Evolutionary conservation across 306 rosid genomes (phyloP), one percentile per base, ranked within the genome.

Genomic region (Abrus precatorius): DNA sequence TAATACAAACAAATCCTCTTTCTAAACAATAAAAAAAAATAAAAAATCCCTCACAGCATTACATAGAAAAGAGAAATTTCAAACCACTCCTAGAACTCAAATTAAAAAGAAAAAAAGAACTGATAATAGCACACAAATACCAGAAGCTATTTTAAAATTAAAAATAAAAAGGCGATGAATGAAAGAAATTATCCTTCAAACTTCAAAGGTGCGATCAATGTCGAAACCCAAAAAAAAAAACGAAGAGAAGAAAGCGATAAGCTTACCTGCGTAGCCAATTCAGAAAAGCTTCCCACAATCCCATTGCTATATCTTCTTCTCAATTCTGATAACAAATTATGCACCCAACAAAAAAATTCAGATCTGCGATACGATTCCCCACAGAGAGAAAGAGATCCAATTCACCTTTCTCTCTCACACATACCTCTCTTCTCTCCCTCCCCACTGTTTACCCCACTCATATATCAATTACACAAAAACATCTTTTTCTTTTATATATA

Each of bases 251-350:
- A 7, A 47, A 47, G 13, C 1, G 30, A 27, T 57, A 74, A 32
- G 52, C 43, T 43, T 36, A 93, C 97, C 96, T 89, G 30, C 96
- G 93, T 34, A 93, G 94, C 97, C 94, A 92, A 82, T 89, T 93
- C 75, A 93, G 90, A 89, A 93, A 89, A 71, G 94, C 94, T 75
- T 91, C 96, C 96, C 96, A 93, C 73, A 91, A 80, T 74, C 96
- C 96, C 97, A 93, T 92, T 49, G 87, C 2, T 79, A 38, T 64
- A 40, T 44, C 2, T 41, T 30, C 7, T 61, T 11, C 12, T 82
- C 20, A 43, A 76, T 76, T 77, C 48, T 41, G 78, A 83, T 50
- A 38, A 82, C 40, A 54, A 67, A 63, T 62, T 20, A 80, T 59
- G 7, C 7, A 38, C 7, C 29, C 53, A 57, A 14, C 75, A 11